These are phyloP conservation scores for Dendrocalamus latiflorus DNA, from an alignment of 202 grass and related monocot genomes.

Conservation along the genomic window DNA sequence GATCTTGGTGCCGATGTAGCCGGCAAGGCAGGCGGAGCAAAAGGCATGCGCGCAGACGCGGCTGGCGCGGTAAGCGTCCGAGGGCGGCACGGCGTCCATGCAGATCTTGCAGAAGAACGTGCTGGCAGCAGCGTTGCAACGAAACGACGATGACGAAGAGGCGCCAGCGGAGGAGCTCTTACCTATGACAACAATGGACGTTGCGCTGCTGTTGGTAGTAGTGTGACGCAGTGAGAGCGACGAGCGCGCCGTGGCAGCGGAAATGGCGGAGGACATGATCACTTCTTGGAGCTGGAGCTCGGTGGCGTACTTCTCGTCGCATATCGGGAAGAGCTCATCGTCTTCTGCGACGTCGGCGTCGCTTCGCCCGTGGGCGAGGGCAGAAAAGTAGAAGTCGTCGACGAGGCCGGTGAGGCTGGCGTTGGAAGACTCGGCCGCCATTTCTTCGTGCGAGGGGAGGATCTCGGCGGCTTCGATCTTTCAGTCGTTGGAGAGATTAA, in stretches of 20 bases:
- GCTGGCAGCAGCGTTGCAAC: not conserved
- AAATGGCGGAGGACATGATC: conserved; percentile 35
- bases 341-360: conserved; percentile 10
- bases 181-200: not conserved
- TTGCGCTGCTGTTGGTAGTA: not conserved
- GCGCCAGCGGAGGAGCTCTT: not conserved
- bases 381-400: conserved; percentile 64
- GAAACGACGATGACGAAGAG: not conserved
- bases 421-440: conserved; percentile 18
- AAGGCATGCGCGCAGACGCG: conserved; percentile 54
- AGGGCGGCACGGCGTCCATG: conserved; percentile 34
- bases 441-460: conserved; percentile 1
- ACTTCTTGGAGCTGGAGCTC: conserved; percentile 75
- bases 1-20: conserved; percentile 51
- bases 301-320: conserved; percentile 58
- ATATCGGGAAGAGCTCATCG: conserved; percentile 54
- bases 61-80: conserved; percentile 14
- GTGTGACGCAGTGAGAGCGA: not conserved
- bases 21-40: conserved; percentile 39
- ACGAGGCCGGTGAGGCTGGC: conserved; percentile 24
- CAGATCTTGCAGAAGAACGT: conserved; percentile 66
- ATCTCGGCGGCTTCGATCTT: not conserved
- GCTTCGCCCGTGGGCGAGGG: conserved; percentile 26
- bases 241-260: not conserved
- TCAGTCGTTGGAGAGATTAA: not conserved